Evolutionary conservation across 129 eudicot genomes (phyloP).

Genomic region (Flaveria sonorensis): DNA sequence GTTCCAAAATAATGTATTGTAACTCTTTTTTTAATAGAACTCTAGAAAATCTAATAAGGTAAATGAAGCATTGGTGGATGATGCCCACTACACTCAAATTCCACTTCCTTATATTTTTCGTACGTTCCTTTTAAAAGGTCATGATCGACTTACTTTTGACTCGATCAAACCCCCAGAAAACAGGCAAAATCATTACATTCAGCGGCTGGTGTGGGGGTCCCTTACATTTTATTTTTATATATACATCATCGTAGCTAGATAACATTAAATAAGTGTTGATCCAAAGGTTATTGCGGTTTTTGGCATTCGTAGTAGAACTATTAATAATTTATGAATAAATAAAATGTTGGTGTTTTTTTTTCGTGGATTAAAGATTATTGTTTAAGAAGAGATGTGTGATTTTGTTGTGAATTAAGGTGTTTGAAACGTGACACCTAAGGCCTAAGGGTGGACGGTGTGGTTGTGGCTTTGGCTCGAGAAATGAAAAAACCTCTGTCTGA

Average conservation of each 20-base stretch:
- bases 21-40: too few species aligned
- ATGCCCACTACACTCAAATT: slow-evolving; percentile 34
- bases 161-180: slow-evolving; percentile 30
- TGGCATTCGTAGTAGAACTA: background rate
- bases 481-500: too few species aligned
- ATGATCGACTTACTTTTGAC: slow-evolving; percentile 39
- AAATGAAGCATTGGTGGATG: background rate
- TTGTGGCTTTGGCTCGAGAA: too few species aligned
- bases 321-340: background rate
- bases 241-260: background rate
- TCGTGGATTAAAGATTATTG: too few species aligned
- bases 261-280: background rate
- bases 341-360: background rate
- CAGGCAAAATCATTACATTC: slow-evolving; percentile 43
- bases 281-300: background rate
- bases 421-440: too few species aligned
- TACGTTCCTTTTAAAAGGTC: slow-evolving; percentile 21
- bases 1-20: too few species aligned
- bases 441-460: too few species aligned
- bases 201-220: slow-evolving; percentile 42
- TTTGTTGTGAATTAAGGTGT: too few species aligned
- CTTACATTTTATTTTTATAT: slow-evolving; percentile 1
- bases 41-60: background rate
- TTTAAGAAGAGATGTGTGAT: too few species aligned
- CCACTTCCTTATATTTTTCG: slow-evolving; percentile 31